These are phyloP conservation scores for Verticillium albo-atrum DNA, from an alignment of 2,329 filamentous ascomycete genomes.

Conservation along the genomic window DNA sequence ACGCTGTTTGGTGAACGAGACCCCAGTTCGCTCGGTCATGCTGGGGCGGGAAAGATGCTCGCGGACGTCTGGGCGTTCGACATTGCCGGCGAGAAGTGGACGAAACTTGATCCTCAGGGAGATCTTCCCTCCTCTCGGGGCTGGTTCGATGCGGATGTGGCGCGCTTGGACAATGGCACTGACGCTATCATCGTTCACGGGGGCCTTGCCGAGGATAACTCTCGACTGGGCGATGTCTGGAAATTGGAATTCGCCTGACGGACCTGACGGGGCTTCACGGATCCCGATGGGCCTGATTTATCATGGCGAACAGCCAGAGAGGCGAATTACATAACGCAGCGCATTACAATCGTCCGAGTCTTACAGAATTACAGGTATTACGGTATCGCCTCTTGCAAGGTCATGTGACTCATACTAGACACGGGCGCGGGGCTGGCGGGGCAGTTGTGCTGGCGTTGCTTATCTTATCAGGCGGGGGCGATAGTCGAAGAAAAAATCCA, in stretches of 20 bases:
- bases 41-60: slow-evolving; percentile 34
- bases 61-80: slow-evolving; percentile 35
- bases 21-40: slow-evolving; percentile 31
- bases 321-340: not conserved
- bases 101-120: slow-evolving; percentile 16
- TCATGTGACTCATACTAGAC: not conserved
- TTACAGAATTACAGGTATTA: not conserved
- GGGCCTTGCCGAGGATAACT: slow-evolving; percentile 31
- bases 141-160: slow-evolving; percentile 34
- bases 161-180: slow-evolving; percentile 3
- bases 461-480: not conserved
- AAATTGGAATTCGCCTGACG: slow-evolving; percentile 14
- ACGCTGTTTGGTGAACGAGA: slow-evolving; percentile 34
- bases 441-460: not conserved
- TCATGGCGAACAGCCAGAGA: not conserved
- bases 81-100: slow-evolving; percentile 21
- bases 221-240: slow-evolving; percentile 34
- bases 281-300: too few relatives aligned
- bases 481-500: not conserved
- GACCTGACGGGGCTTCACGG: too few relatives aligned
- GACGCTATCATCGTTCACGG: slow-evolving; percentile 29
- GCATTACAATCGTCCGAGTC: not conserved
- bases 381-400: not conserved
- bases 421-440: not conserved
- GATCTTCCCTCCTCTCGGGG: slow-evolving; percentile 26